These are phyloP conservation scores for Neurospora africana DNA, from an alignment of 495 filamentous ascomycete genomes.

Conservation along the genomic window DNA sequence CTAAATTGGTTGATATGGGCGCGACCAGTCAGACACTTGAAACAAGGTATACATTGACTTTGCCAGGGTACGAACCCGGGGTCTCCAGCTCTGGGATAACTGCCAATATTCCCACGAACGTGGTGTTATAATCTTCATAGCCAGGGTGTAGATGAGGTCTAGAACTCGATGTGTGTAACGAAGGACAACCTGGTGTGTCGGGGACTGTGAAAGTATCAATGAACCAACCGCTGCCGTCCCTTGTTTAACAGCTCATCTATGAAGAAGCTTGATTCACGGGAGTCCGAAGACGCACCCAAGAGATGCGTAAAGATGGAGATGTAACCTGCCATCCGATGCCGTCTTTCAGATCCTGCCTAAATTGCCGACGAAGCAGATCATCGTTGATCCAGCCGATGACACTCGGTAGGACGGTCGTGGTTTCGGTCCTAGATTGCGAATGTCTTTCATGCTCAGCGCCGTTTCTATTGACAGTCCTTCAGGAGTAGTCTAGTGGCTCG, in stretches of 20 bases:
- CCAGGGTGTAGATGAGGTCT: background rate
- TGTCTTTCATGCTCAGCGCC: background rate
- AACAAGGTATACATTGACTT: background rate
- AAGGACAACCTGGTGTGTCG: background rate
- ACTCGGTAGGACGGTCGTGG: background rate
- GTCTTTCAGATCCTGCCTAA: background rate
- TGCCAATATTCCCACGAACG: background rate
- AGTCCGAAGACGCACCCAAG: background rate
- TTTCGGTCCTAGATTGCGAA: background rate
- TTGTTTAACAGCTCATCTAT: background rate
- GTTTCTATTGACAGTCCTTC: background rate
- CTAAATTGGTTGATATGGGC: background rate
- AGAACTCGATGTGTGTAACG: background rate
- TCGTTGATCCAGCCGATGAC: background rate
- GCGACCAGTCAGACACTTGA: background rate
- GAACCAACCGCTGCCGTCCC: background rate
- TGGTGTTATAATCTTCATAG: background rate
- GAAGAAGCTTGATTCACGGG: background rate
- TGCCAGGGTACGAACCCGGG: background rate
- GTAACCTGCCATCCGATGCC: background rate
- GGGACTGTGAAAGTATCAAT: background rate
- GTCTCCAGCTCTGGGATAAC: background rate
- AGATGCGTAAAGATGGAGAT: background rate
- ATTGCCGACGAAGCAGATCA: background rate
- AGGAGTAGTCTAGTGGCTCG: background rate